These are phyloP conservation scores for Fusarium bactridioides DNA, from an alignment of 2,329 filamentous ascomycete species.

Conservation along the genomic window DNA sequence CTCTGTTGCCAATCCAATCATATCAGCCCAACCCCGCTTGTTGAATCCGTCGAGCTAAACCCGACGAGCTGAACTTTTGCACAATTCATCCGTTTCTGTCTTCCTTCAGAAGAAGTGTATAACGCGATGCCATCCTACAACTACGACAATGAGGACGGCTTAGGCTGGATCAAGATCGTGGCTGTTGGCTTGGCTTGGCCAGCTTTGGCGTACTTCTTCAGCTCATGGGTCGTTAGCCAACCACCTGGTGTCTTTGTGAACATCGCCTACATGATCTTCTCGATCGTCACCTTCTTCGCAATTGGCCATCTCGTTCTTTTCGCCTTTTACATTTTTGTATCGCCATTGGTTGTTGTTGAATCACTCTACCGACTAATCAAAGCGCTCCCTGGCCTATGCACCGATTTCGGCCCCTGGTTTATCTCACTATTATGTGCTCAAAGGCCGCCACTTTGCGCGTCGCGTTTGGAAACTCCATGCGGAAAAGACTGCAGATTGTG, in stretches of 20 bases:
- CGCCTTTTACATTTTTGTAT: fast-evolving
- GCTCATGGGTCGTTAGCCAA: background rate
- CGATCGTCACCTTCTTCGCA: background rate
- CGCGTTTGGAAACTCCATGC: no score
- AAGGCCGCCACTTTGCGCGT: background rate
- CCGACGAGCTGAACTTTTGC: background rate
- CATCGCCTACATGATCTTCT: background rate
- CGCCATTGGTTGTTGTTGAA: fast-evolving
- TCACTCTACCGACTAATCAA: fast-evolving
- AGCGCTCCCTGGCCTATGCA: background rate
- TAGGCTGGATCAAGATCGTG: no score
- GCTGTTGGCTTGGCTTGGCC: background rate
- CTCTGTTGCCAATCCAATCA: background rate
- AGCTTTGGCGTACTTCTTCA: background rate
- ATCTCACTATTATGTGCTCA: background rate
- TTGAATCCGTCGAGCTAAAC: background rate
- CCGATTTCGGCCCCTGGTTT: fast-evolving
- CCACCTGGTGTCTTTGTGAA: background rate
- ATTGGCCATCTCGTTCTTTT: background rate
- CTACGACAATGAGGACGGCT: no score
- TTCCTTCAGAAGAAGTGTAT: fast-evolving
- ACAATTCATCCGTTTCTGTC: background rate
- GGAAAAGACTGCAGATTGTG: background rate
- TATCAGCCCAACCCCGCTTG: background rate
- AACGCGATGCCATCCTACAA: background rate